Base-by-base conservation (phyloP, 2,329 filamentous ascomycete genomes). In the Penicillium rolfsii region DNA sequence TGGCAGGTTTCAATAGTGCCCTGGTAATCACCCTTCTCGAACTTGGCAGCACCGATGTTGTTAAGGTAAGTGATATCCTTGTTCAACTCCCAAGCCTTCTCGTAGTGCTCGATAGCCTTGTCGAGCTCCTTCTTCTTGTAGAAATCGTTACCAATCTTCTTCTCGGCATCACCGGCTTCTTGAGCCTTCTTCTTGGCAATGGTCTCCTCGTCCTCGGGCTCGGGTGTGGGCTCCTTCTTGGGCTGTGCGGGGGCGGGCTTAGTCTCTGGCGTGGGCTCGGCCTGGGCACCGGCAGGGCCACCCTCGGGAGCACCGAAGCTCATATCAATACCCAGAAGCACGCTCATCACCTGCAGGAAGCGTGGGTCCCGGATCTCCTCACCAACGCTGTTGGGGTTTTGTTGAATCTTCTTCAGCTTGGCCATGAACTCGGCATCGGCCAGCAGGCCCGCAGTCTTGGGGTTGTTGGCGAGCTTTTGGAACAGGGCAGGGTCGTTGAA, bases 121-220 rank as follows among this genome's bases (percentile, higher is more conserved):
- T 98, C 95, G 69, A 99, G 97, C 75, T 97, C 89, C 69, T 92
- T 89, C 86, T 98, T 98, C 89, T 99, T 99, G 85, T 99, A 99
- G 77, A 89, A 89, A 70, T 95, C 92, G 14, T 94, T 99, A 60
- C 95, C 95, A 59, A 96, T 83, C 33, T 89, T 91, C 87, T 99
- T 99, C 80, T 97, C 91, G 76, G 93, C 91, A 71, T 99, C 95
- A 48, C 93, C 95, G 65, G 90, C 91, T 72, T 89, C 91, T 83
- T 98, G 96, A 43, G 92, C 91, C 83, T 95, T 91, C 80, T 91
- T 91, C 80, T 93, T 93, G 63, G 90, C 91, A 58, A 87, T 76
- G 0, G 89, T 85, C 77, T 98, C 95, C 72, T 97, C 93, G 67
- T 96, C 92, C 73, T 91, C 83, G 41, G 85, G 84, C 70, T 90